Evolutionary conservation across 106 monocot species (phyloP), one percentile per base, ranked within the genome.

Genomic region (Allium fistulosum): DNA sequence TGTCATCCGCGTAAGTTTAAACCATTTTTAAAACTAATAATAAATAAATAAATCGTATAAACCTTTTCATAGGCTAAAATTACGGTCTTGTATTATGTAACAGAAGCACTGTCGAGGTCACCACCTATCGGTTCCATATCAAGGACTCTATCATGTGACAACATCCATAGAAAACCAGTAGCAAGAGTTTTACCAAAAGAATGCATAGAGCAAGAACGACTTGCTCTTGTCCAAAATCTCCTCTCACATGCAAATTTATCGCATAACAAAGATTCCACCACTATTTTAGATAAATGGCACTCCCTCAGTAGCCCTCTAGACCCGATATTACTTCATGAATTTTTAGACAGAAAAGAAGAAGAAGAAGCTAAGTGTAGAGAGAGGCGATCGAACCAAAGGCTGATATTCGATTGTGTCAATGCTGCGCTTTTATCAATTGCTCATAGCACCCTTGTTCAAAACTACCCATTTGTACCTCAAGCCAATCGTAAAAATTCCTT

Each of bases 321-420:
- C 69, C 90, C 87, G 13, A 49, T 56, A 1, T 62, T 93, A 18
- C 75, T 93, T 11, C 81, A 87, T 47, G 74, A 81, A 58, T 74
- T 93, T 62, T 76, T 93, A 69, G 85, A 83, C 14, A 65, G 61
- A 1, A 93, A 85, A 63, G 83, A 73, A 13, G 90, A 87, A 62
- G 90, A 87, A 62, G 87, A 66, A 26, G 82, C 81, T 1, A 83
- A 80, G 60, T 87, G 77, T 65, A 78, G 77, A 63, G 85, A 78
- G 71, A 77, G 71, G 63, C 75, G 87, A 27, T 90, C 99, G 2
- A 85, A 77, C 63, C 83, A 83, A 75, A 83, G 79, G 74, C 83
- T 93, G 14, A 63, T 87, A 10, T 99, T 99, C 48, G 94, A 95
- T 52, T 81, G 83, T 70, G 91, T 85, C 58, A 95, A 95, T 71